phyloP scores from a whole-genome alignment of 2,329 filamentous ascomycete genomes.

The Colletotrichum sojae region DNA sequence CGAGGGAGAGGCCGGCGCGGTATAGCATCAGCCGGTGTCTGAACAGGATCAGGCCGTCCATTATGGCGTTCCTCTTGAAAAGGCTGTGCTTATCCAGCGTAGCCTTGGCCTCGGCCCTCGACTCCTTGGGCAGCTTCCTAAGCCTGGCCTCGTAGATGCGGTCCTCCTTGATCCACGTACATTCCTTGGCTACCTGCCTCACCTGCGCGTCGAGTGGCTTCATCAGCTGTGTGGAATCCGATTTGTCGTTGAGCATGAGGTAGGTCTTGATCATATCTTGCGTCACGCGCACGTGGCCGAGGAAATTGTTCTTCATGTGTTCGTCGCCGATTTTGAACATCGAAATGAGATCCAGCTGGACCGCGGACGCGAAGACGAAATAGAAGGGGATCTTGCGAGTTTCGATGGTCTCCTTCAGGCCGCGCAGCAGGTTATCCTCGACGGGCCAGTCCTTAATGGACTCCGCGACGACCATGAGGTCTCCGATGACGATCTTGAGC shows the following conservation, averaged over 20 bases:
- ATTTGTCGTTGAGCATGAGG: not conserved
- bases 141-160: conserved; percentile 8
- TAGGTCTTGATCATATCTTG: not conserved
- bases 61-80: not conserved
- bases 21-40: not conserved
- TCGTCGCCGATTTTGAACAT: too few species aligned
- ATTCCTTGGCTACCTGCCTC: not conserved
- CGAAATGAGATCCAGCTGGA: conserved; percentile 57
- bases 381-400: conserved; percentile 52
- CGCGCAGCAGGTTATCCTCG: conserved; percentile 56
- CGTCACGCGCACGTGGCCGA: not conserved
- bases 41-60: conserved; percentile 2
- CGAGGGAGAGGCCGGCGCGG: not conserved
- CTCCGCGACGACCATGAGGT: conserved; percentile 38
- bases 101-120: not conserved
- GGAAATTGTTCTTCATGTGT: conserved; percentile 44
- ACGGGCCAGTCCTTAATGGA: conserved; percentile 45
- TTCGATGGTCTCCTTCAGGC: conserved; percentile 49
- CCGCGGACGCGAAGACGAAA: conserved; percentile 56
- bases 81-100: not conserved
- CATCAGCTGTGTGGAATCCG: not conserved
- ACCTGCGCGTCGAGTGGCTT: not conserved
- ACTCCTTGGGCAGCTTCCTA: not conserved
- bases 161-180: not conserved
- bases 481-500: conserved; percentile 2